Percentiles rank a stretch among this genome's conserved stretches.
Evolutionary conservation across 768 basidiomycete species (phyloP).

Genomic region (Boletus sp.): DNA sequence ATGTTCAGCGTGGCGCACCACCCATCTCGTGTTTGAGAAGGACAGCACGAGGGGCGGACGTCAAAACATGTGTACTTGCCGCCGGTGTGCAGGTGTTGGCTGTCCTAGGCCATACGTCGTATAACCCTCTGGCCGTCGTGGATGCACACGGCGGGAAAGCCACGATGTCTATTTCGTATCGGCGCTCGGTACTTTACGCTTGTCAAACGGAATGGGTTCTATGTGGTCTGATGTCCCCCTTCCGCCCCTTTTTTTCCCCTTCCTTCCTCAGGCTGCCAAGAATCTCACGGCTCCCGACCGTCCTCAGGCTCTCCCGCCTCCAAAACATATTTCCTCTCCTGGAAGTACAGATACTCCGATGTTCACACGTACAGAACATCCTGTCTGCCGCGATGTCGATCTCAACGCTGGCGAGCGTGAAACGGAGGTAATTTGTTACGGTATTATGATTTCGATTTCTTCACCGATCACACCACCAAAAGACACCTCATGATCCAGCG

Average conservation of each 20-base stretch:
- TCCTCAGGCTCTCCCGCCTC: conserved; percentile 1
- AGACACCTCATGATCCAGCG: conserved; percentile 2
- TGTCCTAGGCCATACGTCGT: conserved; percentile 1
- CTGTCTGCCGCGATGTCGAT: conserved; percentile 11
- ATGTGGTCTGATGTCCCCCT: not conserved
- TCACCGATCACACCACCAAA: conserved; percentile 15
- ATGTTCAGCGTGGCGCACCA: conserved; percentile 11
- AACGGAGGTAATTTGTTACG: conserved; percentile 16
- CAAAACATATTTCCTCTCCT: not conserved
- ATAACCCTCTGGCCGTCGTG: not conserved
- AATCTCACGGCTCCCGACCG: conserved; percentile 5
- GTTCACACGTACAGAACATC: conserved; percentile 18
- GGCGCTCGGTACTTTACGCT: conserved; percentile 4
- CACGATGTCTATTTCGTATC: conserved; percentile 6
- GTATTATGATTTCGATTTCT: conserved; percentile 9
- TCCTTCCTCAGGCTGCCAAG: conserved; percentile 12
- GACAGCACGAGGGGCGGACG: conserved; percentile 4
- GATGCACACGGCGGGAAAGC: conserved; percentile 1
- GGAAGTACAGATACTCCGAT: conserved; percentile 4
- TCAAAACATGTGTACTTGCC: conserved; percentile 5
- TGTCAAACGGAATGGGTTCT: not conserved
- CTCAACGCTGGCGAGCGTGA: conserved; percentile 12
- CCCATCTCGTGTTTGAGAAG: conserved; percentile 9
- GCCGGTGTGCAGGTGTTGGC: not conserved
- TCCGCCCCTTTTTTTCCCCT: not conserved